phyloP scores from a whole-genome alignment of 1,284 basidiomycete genomes.

The Ustilago lituana region DNA sequence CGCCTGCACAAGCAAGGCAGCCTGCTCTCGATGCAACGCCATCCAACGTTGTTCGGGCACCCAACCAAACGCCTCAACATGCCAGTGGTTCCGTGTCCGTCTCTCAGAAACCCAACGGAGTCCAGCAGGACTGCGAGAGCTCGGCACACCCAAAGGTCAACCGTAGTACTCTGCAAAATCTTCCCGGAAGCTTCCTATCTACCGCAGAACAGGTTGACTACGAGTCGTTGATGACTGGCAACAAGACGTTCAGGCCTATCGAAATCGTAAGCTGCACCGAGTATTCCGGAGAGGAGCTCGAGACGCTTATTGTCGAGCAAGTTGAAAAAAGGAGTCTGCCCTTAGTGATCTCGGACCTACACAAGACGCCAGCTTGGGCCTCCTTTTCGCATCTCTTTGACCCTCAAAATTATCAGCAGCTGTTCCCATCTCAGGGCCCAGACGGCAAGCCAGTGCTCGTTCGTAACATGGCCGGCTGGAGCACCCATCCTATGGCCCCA shows the following conservation, averaged over 20 bases:
- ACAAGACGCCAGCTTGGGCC: constrained; percentile 19
- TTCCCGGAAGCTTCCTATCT: constrained; percentile 9
- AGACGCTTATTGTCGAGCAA: constrained; percentile 8
- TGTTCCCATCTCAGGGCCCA: neutral
- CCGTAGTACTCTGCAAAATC: neutral
- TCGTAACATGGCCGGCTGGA: constrained; percentile 12
- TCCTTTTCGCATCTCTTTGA: constrained; percentile 20
- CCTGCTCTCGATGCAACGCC: too few species aligned
- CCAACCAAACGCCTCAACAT: too few species aligned
- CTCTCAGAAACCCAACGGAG: too few species aligned
- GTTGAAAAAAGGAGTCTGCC: constrained; percentile 28
- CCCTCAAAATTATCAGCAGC: constrained; percentile 8
- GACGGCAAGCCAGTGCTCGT: neutral
- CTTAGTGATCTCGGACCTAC: constrained; percentile 37
- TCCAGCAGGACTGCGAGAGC: too few species aligned
- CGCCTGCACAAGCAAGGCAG: too few species aligned
- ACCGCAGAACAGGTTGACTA: constrained; percentile 12
- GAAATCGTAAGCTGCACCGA: constrained; percentile 17
- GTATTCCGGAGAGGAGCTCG: constrained; percentile 11
- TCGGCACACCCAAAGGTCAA: neutral
- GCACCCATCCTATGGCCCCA: neutral
- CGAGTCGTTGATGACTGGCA: neutral
- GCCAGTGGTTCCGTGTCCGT: too few species aligned
- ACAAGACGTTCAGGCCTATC: neutral
- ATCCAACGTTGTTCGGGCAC: too few species aligned